Conservation (phyloP, 768 basidiomycete species). For the Lactarius hengduanensis region DNA sequence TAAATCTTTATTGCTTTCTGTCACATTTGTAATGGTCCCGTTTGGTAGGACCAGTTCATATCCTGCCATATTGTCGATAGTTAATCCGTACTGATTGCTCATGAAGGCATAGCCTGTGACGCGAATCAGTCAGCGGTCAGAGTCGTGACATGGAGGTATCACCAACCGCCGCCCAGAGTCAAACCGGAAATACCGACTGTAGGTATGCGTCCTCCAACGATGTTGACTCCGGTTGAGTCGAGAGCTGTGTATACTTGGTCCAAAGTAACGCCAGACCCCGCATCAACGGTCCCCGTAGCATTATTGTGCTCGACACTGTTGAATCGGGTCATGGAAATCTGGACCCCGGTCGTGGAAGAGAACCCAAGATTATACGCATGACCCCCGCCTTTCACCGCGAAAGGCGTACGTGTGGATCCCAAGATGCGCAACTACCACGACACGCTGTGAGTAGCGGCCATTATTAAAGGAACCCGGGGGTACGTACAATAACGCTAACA, state of each 20-base stretch:
- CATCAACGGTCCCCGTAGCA: constrained; percentile 14
- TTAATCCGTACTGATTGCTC: no score
- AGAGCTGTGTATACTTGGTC: constrained; percentile 31
- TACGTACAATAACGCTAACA: constrained; percentile 24
- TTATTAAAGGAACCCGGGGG: neutral
- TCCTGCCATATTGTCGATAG: constrained; percentile 34
- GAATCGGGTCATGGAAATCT: constrained; percentile 33
- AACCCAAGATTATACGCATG: constrained; percentile 30
- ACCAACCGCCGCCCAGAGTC: neutral
- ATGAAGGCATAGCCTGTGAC: no score
- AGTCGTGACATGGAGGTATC: neutral
- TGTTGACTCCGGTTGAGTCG: constrained; percentile 22
- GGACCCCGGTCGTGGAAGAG: constrained; percentile 32
- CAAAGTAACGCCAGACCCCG: constrained; percentile 33
- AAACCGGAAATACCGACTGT: constrained; percentile 31
- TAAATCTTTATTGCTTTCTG: neutral
- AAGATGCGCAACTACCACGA: constrained; percentile 18
- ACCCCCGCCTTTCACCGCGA: constrained; percentile 22
- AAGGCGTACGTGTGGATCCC: constrained; percentile 3
- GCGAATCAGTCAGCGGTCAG: no score
- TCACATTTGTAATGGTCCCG: constrained; percentile 29
- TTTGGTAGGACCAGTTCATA: constrained; percentile 35
- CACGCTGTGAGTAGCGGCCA: neutral
- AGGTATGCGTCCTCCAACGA: constrained; percentile 30
- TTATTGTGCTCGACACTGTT: constrained; percentile 9